Conservation (phyloP, 2,329 filamentous ascomycete genomes). For the Trichophaea hybrida region DNA sequence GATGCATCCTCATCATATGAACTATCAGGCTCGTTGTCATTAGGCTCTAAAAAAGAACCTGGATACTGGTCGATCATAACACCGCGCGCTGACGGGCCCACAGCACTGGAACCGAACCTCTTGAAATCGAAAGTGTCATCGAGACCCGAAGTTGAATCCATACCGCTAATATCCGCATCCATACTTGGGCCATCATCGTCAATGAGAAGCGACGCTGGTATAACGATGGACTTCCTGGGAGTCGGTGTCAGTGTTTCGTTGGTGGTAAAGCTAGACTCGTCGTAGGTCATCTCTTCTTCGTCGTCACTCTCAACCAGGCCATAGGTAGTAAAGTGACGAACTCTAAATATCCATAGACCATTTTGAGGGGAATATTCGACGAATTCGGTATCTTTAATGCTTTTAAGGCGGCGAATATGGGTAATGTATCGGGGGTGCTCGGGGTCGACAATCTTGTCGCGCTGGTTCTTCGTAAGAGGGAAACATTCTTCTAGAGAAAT, state of each 20-base stretch:
- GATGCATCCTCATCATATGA: conserved; percentile 11
- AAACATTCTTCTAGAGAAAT: conserved; percentile 88
- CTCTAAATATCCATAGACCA: conserved; percentile 79
- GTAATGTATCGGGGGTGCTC: conserved; percentile 52
- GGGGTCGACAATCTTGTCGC: conserved; percentile 31
- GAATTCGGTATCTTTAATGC: conserved; percentile 67
- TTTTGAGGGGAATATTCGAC: conserved; percentile 63
- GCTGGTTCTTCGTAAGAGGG: conserved; percentile 56
- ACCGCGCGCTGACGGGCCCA: conserved; percentile 4
- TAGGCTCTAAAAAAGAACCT: conserved; percentile 56
- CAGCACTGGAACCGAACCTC: conserved; percentile 25
- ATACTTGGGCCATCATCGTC: conserved; percentile 21
- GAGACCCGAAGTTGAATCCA: conserved; percentile 31
- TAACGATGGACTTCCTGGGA: conserved; percentile 14
- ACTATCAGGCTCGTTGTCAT: conserved; percentile 45
- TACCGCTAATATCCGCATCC: conserved; percentile 28
- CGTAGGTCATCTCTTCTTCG: conserved; percentile 39
- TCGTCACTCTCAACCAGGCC: conserved; percentile 62
- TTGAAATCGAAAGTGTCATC: conserved; percentile 45
- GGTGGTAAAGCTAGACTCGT: conserved; percentile 12
- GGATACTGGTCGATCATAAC: conserved; percentile 45
- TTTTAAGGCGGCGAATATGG: conserved; percentile 68
- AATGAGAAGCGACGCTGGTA: conserved; percentile 22
- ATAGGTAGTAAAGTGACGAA: conserved; percentile 96
- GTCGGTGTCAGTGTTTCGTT: conserved; percentile 10